phyloP scores from a whole-genome alignment of 805 yeast genomes.

The Zygoascus bituminiphila region DNA sequence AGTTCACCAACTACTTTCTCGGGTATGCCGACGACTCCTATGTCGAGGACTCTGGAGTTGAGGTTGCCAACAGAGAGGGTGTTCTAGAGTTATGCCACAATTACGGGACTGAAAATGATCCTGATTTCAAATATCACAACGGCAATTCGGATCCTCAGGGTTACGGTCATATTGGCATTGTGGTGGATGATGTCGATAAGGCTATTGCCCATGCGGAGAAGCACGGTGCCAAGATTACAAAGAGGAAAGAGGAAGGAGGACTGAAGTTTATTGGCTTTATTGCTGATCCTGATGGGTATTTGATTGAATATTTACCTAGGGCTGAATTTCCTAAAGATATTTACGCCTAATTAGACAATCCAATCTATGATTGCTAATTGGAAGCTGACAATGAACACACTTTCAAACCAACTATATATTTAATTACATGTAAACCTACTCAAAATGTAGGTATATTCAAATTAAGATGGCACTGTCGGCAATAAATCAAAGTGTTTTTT shows the following conservation, averaged over 20 bases:
- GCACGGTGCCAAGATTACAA: constrained; percentile 40
- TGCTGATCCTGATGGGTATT: constrained; percentile 86
- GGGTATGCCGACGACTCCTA: constrained; percentile 26
- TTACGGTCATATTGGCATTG: constrained; percentile 76
- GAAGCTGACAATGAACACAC: no score
- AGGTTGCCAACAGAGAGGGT: constrained; percentile 44
- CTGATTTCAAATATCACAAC: constrained; percentile 66
- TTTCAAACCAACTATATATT: no score
- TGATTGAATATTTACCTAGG: constrained; percentile 60
- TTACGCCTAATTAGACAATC: background rate
- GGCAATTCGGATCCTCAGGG: constrained; percentile 79
- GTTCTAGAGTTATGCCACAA: constrained; percentile 87
- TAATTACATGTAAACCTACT: no score
- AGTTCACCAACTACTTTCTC: constrained; percentile 79
- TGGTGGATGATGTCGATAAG: constrained; percentile 50
- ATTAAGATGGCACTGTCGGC: background rate
- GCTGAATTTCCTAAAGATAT: constrained; percentile 23
- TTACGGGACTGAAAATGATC: constrained; percentile 87
- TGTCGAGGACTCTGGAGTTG: constrained; percentile 23
- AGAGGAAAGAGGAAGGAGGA: constrained; percentile 34
- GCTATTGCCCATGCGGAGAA: constrained; percentile 41
- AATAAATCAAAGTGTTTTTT: no score
- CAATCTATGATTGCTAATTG: no score
- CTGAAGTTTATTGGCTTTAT: constrained; percentile 68
- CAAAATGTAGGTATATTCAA: background rate